These are phyloP conservation scores for Melaleuca quinquenervia DNA, from an alignment of 345 rosid species.

Conservation along the genomic window DNA sequence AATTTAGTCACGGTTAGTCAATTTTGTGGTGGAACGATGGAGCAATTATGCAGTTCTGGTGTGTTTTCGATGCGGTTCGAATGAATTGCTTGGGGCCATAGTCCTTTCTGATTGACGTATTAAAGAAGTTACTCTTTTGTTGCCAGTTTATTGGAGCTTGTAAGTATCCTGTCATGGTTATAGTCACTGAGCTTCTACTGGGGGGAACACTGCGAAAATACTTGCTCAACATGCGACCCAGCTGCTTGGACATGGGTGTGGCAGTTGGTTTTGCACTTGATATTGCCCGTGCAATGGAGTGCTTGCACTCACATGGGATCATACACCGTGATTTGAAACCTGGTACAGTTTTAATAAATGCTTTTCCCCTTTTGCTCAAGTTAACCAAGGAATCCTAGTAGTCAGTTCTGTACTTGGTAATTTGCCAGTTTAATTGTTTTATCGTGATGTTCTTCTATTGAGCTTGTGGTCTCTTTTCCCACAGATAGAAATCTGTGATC, in stretches of 20 bases:
- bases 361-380: background rate
- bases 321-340: conserved; percentile 98
- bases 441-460: background rate
- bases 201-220: conserved; percentile 89
- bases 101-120: background rate
- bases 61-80: background rate
- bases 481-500: background rate
- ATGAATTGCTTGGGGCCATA: background rate
- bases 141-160: conserved; percentile 95
- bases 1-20: conserved; percentile 78
- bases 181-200: conserved; percentile 79
- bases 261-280: conserved; percentile 87
- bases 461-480: background rate
- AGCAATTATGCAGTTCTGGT: background rate
- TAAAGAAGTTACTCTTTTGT: background rate
- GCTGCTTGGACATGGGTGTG: conserved; percentile 51
- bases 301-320: conserved; percentile 91
- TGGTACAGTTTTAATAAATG: conserved; percentile 29
- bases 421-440: background rate
- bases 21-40: background rate
- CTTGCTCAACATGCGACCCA: conserved; percentile 59
- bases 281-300: conserved; percentile 99
- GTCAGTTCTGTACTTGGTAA: background rate
- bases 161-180: conserved; percentile 92
- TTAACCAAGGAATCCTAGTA: background rate